phyloP scores from a whole-genome alignment of 1,284 basidiomycete genomes.

The Boletellus dicymbophilus region DNA sequence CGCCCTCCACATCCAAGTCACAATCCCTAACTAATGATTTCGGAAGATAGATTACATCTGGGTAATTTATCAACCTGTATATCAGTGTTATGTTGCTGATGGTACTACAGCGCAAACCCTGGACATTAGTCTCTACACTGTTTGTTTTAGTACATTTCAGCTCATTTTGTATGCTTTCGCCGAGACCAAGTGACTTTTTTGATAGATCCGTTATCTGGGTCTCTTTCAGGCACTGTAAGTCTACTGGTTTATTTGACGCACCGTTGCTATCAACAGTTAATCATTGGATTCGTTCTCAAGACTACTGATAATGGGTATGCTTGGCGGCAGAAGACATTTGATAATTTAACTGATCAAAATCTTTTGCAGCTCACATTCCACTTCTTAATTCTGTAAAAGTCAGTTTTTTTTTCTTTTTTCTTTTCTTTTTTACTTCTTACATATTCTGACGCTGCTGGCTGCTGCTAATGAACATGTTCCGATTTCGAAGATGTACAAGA shows the following conservation, averaged over 20 bases:
- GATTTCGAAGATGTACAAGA: too few relatives aligned
- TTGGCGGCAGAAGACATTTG: neutral
- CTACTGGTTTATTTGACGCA: too few relatives aligned
- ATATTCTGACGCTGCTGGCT: too few relatives aligned
- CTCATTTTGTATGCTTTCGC: too few relatives aligned
- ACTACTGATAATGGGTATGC: neutral
- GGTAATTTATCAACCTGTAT: neutral
- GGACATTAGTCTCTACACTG: neutral
- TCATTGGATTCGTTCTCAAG: neutral
- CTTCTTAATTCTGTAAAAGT: neutral
- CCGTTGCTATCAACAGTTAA: neutral
- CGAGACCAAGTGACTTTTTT: neutral
- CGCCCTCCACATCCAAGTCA: neutral
- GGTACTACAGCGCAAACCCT: neutral
- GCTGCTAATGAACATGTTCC: too few relatives aligned
- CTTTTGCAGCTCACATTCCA: neutral
- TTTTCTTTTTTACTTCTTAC: neutral
- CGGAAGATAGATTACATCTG: neutral
- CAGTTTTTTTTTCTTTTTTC: neutral
- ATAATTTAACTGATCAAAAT: neutral
- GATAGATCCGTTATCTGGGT: neutral
- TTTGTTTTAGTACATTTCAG: neutral
- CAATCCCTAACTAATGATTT: too few relatives aligned
- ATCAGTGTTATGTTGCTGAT: neutral
- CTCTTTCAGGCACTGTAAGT: neutral